Evolutionary conservation across 768 basidiomycete species (phyloP), one percentile per base, ranked within the genome.

Genomic region (Boletus subcaerulescens): DNA sequence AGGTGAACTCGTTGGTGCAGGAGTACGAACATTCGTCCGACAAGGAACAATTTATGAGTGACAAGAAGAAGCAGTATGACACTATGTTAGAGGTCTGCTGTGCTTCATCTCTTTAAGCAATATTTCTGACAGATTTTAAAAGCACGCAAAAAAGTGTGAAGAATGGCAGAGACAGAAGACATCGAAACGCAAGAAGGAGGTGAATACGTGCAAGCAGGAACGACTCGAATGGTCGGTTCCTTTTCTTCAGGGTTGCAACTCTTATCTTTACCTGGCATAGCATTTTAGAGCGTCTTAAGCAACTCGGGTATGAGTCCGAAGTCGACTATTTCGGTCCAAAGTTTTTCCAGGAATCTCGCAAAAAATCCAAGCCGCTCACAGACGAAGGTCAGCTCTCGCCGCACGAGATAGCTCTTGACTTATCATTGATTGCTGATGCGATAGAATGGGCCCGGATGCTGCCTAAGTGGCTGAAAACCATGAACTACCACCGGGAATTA

Each of bases 361-460:
- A 45, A 31, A 32, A 17, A 1, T 3, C 24, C 10, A 43, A 43
- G 17, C 41, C 31, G 7, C 50, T 42, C 22, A 35, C 40, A 3
- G 31, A 50, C 6, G 14, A 22, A 17, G 50, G 50, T 50, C 20
- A 33, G 41, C 24, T 26, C 17, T 38, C 36, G 2, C 36, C 5
- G 31, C 12, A 42, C 17, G 15, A 33, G 5, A 33, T 33, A 12
- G 10, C 13, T 12, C 13, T 32, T 35, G 15, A 4, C 38, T 13
- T 9, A 42, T 15, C 4, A 10, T 35, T 20, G 24, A 32, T 24
- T 24, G 24, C 24, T 24, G 24, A 24, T 24, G 24, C 24, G 24
- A 40, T 20, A 59, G 57, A 54, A 20, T 59, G 57, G 57, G 22
- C 31, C 1, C 41, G 10, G 5, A 45, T 59, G 9, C 13, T 36